Evolutionary conservation across 306 rosid genomes (phyloP).

Genomic region (Prunus dulcis): DNA sequence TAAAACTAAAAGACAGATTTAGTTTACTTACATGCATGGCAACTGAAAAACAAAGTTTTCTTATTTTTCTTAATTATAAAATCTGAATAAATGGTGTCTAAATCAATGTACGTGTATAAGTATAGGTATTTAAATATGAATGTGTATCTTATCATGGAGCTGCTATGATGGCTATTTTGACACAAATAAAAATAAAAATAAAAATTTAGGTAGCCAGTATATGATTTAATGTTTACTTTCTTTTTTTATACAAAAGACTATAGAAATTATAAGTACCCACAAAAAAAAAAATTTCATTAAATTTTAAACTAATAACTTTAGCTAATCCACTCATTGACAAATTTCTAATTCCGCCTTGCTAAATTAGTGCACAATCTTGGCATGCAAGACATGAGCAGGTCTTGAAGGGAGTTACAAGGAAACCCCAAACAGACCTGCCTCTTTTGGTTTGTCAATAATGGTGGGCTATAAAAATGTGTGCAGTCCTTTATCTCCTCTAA

Average conservation of each 20-base stretch:
- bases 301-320: too few relatives aligned
- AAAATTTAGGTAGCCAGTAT: not conserved
- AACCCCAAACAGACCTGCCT: too few relatives aligned
- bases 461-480: not conserved
- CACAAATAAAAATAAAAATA: not conserved
- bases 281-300: too few relatives aligned
- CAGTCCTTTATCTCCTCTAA: not conserved
- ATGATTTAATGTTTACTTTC: too few relatives aligned
- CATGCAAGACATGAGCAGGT: not conserved
- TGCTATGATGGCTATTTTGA: not conserved
- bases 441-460: not conserved
- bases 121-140: not conserved
- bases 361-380: too few relatives aligned
- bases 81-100: not conserved
- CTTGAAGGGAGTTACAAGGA: too few relatives aligned
- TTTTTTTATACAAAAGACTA: too few relatives aligned
- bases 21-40: not conserved
- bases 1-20: not conserved
- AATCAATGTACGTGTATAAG: not conserved
- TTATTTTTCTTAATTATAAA: not conserved
- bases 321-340: fast-evolving
- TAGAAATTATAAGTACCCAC: too few relatives aligned
- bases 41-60: not conserved
- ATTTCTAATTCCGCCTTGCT: fast-evolving
- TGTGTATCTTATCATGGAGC: not conserved